Base-by-base conservation (phyloP, 148 eudicot species). In the Mesembryanthemum crystallinum region DNA sequence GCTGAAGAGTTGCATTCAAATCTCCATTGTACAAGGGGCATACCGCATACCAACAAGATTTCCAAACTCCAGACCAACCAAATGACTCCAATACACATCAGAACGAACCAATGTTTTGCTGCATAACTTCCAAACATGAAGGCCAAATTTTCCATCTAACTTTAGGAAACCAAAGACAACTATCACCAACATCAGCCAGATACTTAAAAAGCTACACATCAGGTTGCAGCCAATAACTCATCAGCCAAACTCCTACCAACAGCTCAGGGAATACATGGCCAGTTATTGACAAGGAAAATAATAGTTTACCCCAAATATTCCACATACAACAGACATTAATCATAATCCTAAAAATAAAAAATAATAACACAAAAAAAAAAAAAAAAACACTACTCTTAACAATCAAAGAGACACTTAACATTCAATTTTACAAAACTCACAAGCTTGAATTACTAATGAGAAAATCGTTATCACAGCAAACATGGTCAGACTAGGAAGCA, bases 71-170 rank as follows among this genome's bases (percentile, higher is more conserved):
- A 45, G 37, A 17, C 17, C 30, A 18, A 47, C 23, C 37, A 69
- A 12, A 54, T 15, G 2, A 8, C 0, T 47, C 14, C 23, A 47
- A 9, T 32, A 69, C 33, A 5, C 7, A 21, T 39, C 17, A 66
- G 24, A 47, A 15, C 20, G 1, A 69, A 28, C 60, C 39, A 29
- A 70, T 70, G 51, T 7, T 67, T 6, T 7, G 33, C 15, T 17
- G 64, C 74, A 13, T 29, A 18, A 42, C 21, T n/a, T 54, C n/a
- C 74, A 71, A 71, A 35, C 47, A 32, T 12, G 64, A 30, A 32
- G 18, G 20, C 30, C 64, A 12, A 4, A 32, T 71, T 7, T 12
- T 27, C 25, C 54, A 55, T 32, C 37, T 2, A 15, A 42, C 8
- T 24, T 28, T 25, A 11, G 7, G 9, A 14, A n/a, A 15, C 42